A percentile compares a stretch with the other conserved stretches of the same genome.
These are phyloP conservation scores for Nothopassalora personata DNA, from an alignment of 2,329 filamentous ascomycete species.

Conservation along the genomic window DNA sequence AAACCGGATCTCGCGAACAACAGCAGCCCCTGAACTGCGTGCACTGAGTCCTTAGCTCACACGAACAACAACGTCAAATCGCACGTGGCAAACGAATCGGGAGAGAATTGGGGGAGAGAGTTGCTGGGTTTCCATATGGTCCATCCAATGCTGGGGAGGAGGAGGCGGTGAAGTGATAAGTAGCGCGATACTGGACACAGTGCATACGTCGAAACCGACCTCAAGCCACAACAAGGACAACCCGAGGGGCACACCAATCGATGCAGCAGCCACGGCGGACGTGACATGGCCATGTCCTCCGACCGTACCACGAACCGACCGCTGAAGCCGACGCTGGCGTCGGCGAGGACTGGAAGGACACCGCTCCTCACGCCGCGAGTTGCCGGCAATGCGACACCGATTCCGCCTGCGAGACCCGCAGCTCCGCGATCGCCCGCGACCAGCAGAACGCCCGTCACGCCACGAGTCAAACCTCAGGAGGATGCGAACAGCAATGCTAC, in stretches of 20 bases:
- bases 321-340: slow-evolving; percentile 61
- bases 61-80: background rate
- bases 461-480: slow-evolving; percentile 19
- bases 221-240: background rate
- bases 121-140: background rate
- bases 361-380: slow-evolving; percentile 56
- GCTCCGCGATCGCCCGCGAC: slow-evolving; percentile 27
- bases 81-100: background rate
- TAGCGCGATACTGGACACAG: background rate
- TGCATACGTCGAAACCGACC: background rate
- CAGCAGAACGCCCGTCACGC: slow-evolving; percentile 36
- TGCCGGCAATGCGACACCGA: slow-evolving; percentile 21
- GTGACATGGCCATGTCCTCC: slow-evolving; percentile 44
- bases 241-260: background rate
- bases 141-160: background rate
- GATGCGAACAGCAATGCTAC: slow-evolving; percentile 37
- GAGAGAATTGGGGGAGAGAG: background rate
- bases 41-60: background rate
- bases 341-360: slow-evolving; percentile 51
- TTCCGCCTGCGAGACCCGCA: slow-evolving; percentile 28
- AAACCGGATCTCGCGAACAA: background rate
- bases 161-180: background rate
- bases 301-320: slow-evolving; percentile 39
- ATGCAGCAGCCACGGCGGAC: background rate
- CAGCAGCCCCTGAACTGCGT: background rate